Evolutionary conservation across 1,284 basidiomycete species (phyloP), one percentile per base, ranked within the genome.

Genomic region (Vanrija pseudolonga): DNA sequence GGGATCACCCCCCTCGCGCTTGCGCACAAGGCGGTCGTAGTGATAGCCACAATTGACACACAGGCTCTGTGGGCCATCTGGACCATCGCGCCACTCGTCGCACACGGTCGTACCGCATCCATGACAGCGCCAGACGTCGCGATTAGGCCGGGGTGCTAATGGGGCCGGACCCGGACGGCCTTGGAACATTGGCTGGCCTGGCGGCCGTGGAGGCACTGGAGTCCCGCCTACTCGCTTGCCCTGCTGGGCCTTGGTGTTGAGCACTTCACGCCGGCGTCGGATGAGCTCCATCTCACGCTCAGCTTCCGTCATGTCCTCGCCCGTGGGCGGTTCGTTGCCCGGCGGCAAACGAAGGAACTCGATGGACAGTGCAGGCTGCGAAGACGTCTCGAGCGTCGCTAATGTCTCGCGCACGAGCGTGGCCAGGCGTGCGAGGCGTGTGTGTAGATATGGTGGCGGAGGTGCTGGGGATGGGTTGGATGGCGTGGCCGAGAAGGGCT

Each of bases 221-320:
- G 19, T 14, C 5, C 39, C 39, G 22, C 47, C 39, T 5, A 45
- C 45, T 54, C 57, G 50, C 50, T 60, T 45, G 59, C 45, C 45
- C 49, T 59, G 22, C 5, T 55, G 49, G 11, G 69, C 69, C 45
- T 69, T 68, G 22, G 63, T 63, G 45, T 63, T 73, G 20, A 74
- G 60, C 18, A 58, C 62, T 41, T 70, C 65, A 17, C 72, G 53
- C 3, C 72, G 57, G 37, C 61, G 60, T 2, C 69, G 58, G n/a
- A 74, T 72, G 11, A 67, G 47, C 43, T 69, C 66, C 72, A 74
- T 74, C 38, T 74, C 72, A 46, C 57, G 59, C 60, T 74, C 72
- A 3, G 69, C 71, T 12, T 61, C 59, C 2, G 62, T 55, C 50
- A 60, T 55, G 22, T 60, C 63, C 38, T 55, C 53, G 14, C 17